Evolutionary conservation across 306 rosid species (phyloP), one percentile per base, ranked within the genome.

Genomic region (Trifolium fragiferum): DNA sequence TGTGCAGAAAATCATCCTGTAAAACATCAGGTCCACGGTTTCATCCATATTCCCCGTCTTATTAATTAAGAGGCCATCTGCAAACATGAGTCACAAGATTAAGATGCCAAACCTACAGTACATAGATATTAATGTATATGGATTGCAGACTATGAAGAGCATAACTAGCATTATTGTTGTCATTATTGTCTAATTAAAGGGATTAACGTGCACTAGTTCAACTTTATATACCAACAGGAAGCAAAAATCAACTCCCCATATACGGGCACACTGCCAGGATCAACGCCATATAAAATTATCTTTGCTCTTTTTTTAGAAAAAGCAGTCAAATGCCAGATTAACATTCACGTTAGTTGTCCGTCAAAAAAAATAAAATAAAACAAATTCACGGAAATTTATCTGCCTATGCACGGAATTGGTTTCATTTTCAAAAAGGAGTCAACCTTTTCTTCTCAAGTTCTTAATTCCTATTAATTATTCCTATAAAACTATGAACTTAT

Each of bases 1-100:
- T 50, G 33, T 4, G 61, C 23, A 46, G 40, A 23, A 19, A 55
- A 40, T 70, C 68, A 21, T 74, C 57, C 40, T 64, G 46, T 40
- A 68, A 59, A 66, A 44, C 68, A 63, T 57, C 78, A 30, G 13
- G 12, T 78, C 37, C 73, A 21, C 33, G 16, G 66, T 63, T 73
- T 73, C 66, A 25, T 75, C 81, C 59, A 23, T 40, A 16, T 67
- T 67, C 76, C 10, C 53, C 43, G 7, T 25, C 75, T 62, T 20
- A 32, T 65, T 61, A 78, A 54, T 75, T 53, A 68, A n/a, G 66
- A 76, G 46, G 25, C 38, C 54, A 18, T 59, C 83, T 80, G 87
- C 76, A 76, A 61, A 44, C 50, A 64, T 18, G 69, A 53, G 30
- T 44, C 63, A 23, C 37, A 76, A 43, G 47, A 58, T 76, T 25